Conservation (phyloP, 192 early-diverging fungal species). For the Umbelopsis vinacea region DNA sequence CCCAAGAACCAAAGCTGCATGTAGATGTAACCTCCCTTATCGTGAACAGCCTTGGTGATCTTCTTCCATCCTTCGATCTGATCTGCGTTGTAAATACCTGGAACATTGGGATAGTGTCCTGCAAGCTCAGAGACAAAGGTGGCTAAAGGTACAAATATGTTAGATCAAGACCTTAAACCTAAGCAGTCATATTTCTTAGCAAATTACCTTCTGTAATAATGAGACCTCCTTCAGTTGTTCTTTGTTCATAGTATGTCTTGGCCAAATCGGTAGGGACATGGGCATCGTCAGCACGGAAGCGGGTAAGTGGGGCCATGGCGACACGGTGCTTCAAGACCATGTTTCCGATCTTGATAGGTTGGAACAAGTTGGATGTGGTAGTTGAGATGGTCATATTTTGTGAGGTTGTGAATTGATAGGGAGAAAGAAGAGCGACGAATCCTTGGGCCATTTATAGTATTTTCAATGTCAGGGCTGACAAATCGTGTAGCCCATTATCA, state of each 20-base stretch:
- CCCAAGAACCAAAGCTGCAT: conserved; percentile 57
- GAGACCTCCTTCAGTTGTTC: conserved; percentile 23
- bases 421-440: neutral
- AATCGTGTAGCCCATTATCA: neutral
- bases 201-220: conserved; percentile 22
- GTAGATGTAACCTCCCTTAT: conserved; percentile 56
- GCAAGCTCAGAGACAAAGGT: conserved; percentile 21
- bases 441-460: neutral
- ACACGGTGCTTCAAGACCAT: conserved; percentile 21
- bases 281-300: conserved; percentile 22
- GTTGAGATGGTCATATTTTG: neutral
- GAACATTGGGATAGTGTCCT: conserved; percentile 32
- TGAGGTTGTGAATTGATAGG: neutral
- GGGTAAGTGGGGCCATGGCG: conserved; percentile 28
- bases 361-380: conserved; percentile 20
- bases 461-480: neutral
- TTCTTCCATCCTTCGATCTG: conserved; percentile 56
- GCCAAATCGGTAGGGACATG: conserved; percentile 18
- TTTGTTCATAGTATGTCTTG: conserved; percentile 29
- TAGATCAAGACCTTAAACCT: neutral
- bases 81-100: conserved; percentile 41
- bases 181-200: neutral
- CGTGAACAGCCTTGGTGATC: conserved; percentile 58
- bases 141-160: neutral
- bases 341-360: conserved; percentile 28